Evolutionary conservation across 2,329 filamentous ascomycete species (phyloP).

Genomic region (Lasiodiplodia hormozganensis): DNA sequence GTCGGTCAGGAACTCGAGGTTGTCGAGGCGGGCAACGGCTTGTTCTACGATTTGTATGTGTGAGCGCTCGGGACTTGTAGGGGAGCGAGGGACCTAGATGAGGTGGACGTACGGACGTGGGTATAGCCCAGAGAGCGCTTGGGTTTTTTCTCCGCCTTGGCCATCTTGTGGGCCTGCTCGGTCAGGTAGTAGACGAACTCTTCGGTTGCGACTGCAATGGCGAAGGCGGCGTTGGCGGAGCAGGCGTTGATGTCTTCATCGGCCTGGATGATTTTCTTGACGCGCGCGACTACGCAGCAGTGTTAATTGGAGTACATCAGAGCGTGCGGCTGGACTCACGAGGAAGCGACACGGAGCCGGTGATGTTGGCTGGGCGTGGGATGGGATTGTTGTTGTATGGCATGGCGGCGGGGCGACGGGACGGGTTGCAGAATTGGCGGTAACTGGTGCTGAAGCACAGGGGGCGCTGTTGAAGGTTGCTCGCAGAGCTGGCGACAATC

Average conservation of each 20-base stretch:
- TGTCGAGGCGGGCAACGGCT: constrained; percentile 86
- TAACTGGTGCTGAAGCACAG: not conserved
- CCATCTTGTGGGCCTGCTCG: constrained; percentile 82
- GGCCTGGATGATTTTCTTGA: constrained; percentile 92
- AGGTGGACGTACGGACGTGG: constrained; percentile 72
- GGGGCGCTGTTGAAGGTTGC: not conserved
- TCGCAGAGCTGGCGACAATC: not conserved
- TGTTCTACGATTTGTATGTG: constrained; percentile 62
- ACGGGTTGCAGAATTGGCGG: not conserved
- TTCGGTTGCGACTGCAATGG: constrained; percentile 92
- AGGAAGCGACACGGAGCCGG: constrained; percentile 83
- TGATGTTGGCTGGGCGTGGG: constrained; percentile 79
- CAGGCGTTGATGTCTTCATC: constrained; percentile 87
- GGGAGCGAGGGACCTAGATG: not conserved
- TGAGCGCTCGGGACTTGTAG: constrained; percentile 27
- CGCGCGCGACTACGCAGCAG: constrained; percentile 74
- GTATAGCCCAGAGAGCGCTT: constrained; percentile 95
- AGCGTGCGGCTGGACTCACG: constrained; percentile 62
- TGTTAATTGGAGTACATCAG: not conserved
- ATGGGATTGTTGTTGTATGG: constrained; percentile 90
- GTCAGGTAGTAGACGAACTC: constrained; percentile 95
- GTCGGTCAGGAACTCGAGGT: constrained; percentile 92
- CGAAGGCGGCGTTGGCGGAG: constrained; percentile 92
- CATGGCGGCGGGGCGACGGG: constrained; percentile 61
- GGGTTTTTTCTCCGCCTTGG: constrained; percentile 90